Evolutionary conservation across 2,329 filamentous ascomycete species (phyloP).

Genomic region (Plectosphaerella plurivora): DNA sequence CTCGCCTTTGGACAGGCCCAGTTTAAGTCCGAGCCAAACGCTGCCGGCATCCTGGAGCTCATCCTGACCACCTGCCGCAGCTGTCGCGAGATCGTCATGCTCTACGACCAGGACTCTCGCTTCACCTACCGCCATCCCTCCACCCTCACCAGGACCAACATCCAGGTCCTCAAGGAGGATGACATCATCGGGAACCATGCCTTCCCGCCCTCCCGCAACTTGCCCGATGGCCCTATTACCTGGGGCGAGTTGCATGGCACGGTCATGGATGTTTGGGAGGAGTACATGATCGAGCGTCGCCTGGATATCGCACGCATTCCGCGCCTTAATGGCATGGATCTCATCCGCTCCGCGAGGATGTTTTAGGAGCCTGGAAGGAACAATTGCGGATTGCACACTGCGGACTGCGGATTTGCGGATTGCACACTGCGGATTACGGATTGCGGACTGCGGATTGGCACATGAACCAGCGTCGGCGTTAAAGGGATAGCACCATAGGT

Average conservation of each 20-base stretch:
- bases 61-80: slow-evolving; percentile 6
- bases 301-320: slow-evolving; percentile 3
- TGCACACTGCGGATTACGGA: not conserved
- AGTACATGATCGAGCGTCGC: slow-evolving; percentile 3
- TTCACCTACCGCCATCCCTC: slow-evolving; percentile 1
- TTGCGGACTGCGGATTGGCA: not conserved
- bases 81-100: slow-evolving; percentile 9
- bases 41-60: slow-evolving; percentile 3
- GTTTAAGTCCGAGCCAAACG: slow-evolving; percentile 5
- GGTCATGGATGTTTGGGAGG: slow-evolving; percentile 4
- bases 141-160: slow-evolving; percentile 2
- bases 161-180: not conserved
- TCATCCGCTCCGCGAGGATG: not conserved
- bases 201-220: slow-evolving; percentile 2
- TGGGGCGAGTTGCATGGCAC: slow-evolving; percentile 9
- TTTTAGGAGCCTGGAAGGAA: not conserved
- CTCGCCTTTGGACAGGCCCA: slow-evolving; percentile 7
- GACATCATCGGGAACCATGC: slow-evolving; percentile 8
- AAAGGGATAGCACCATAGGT: too few relatives aligned
- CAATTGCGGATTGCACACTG: not conserved
- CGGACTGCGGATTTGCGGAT: too few relatives aligned
- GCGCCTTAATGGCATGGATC: slow-evolving; percentile 7
- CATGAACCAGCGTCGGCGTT: too few relatives aligned
- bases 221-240: slow-evolving; percentile 3
- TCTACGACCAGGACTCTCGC: slow-evolving; percentile 7